Conservation (phyloP, 768 basidiomycete species). For the Trametes sanguinea region DNA sequence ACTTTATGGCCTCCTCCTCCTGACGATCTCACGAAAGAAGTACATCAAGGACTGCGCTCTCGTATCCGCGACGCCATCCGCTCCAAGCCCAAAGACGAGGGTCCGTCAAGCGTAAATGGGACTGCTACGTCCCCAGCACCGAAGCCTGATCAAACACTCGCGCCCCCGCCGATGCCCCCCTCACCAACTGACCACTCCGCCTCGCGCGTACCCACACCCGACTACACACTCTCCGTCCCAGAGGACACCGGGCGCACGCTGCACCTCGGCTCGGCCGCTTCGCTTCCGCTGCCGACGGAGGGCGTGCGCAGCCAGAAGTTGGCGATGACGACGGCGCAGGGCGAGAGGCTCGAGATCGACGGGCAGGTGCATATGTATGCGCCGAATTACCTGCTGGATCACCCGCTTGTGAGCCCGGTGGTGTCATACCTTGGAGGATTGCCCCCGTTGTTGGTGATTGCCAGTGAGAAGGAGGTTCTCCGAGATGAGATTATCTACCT, state of each 20-base stretch:
- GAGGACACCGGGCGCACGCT: constrained; percentile 37
- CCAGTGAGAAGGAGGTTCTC: constrained; percentile 82
- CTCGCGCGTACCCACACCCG: constrained; percentile 10
- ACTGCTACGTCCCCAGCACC: neutral
- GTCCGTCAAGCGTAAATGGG: neutral
- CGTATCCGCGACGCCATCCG: constrained; percentile 61
- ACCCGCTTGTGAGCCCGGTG: constrained; percentile 84
- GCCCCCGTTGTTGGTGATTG: constrained; percentile 82
- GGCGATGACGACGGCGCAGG: constrained; percentile 44
- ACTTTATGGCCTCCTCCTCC: constrained; percentile 77
- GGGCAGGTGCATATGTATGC: constrained; percentile 87
- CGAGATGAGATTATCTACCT: constrained; percentile 44
- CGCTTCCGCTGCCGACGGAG: constrained; percentile 41
- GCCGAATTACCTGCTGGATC: constrained; percentile 71
- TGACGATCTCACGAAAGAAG: constrained; percentile 56
- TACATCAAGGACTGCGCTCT: constrained; percentile 60
- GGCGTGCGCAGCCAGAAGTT: constrained; percentile 47
- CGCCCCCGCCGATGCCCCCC: neutral
- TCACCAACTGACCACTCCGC: neutral
- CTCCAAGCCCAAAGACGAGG: constrained; percentile 3
- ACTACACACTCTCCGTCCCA: constrained; percentile 23
- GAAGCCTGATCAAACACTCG: too few species aligned
- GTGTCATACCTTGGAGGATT: constrained; percentile 86
- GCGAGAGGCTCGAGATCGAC: constrained; percentile 54
- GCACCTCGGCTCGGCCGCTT: constrained; percentile 50